Percentiles rank a stretch among this genome's conserved stretches.
Evolutionary conservation across 176 grass and related monocot species (phyloP).

Genomic region (sorghum (Sorghum bicolor)): Sorghum_bicolor_NCBIv3 NC_012874.2:66640001-66640500

Average conservation of each 20-base stretch:
- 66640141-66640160: not conserved
- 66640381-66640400: not conserved
- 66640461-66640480: slow-evolving; percentile 5
- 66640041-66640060: not conserved
- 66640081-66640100: not conserved
- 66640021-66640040: not conserved
- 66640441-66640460: slow-evolving; percentile 6
- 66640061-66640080: not conserved
- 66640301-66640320: not conserved
- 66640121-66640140: not conserved
- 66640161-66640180: not conserved
- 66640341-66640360: not conserved
- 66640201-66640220: not conserved
- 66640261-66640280: not conserved
- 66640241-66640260: not conserved
- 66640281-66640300: not conserved
- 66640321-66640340: slow-evolving; percentile 15
- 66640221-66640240: not conserved
- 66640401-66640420: not conserved
- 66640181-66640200: not conserved
- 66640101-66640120: not conserved
- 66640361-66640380: not conserved
- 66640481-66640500: not conserved
- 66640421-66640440: slow-evolving; percentile 8
- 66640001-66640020: not conserved